Evolutionary conservation across 164 flowering plant species (phyloP), one percentile per base, ranked within the genome.

Genomic region (Tetracentron sinense): DNA sequence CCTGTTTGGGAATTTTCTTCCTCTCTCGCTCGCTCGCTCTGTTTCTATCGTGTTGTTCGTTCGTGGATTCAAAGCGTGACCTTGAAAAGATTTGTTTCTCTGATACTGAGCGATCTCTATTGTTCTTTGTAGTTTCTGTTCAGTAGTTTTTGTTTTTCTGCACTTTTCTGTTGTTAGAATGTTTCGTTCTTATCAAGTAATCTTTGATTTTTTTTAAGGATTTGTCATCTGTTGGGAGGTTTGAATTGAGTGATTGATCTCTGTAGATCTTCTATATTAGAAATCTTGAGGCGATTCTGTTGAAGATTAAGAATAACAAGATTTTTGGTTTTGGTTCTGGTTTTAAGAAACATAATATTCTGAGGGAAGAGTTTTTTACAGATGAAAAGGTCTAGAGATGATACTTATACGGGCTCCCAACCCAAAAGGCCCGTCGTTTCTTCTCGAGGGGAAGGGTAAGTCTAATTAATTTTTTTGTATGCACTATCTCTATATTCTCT

Each of bases 361-460:
- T 49, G 46, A 14, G 35, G 57, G 20, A 44, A 46, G 31, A 54
- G 62, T 62, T 68, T 26, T 48, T 46, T 49, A 53, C 66, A 26
- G 66, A 75, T 86, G 85, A 81, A 78, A 76, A 74, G 82, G 52
- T 54, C 60, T 28, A 64, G 84, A 46, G 83, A 81, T 2, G 84
- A 80, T 52, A 72, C 47, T 23, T 81, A 56, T 61, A 60, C 33
- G 31, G 77, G 78, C 54, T 64, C 85, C 61, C 82, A 71, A 72
- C 70, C 74, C 55, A 85, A 81, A 58, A 76, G 87, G 2, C 82
- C 85, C 10, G 78, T 81, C 66, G 81, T 66, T 31, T 58, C 87
- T 22, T 62, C 85, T 7, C 79, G 84, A 7, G 77, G 69, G 7
- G 86, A 85, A 69, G 74, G 83, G 89, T 87, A 58, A 66, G 85